Base-by-base conservation (phyloP, 176 grass and related monocot genomes). In the Carex parvula region DNA sequence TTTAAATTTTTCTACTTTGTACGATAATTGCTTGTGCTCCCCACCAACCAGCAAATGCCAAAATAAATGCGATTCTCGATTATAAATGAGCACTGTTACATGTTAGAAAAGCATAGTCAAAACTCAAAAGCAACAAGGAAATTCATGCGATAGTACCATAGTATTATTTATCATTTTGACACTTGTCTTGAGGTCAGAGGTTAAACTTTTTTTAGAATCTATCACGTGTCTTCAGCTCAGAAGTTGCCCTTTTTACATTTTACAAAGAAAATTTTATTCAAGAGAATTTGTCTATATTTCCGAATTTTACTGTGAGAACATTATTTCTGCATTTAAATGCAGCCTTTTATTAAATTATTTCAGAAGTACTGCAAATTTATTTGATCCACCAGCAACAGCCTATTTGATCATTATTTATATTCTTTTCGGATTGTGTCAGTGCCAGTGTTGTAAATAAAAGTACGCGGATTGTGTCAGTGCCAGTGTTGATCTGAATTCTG, bases 41-140 rank as follows among this genome's bases (percentile, higher is more conserved):
- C 70, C 20, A 74, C 70, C 70, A 74, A 74, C 70, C 70, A 52
- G 70, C 70, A 74, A 22, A 11, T 24, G 70, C 4, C n/a, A 5
- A 15, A 20, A 42, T 74, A 26, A 74, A 73, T 52, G 70, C 4
- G n/a, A 73, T 50, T 72, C 8, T 21, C 8, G 3, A 73, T 48
- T 22, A 50, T 48, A 73, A 73, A 46, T 46, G 32, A 72, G 39
- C n/a, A 72, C 69, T 72, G 69, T 21, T 72, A 46, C 69, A 72
- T 4, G 17, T 72, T 71, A 42, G 7, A 71, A 71, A 18, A 21
- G 44, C 65, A 39, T 5, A 39, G 37, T 39, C 37, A 39, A 39
- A 35, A 39, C 5, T 39, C 37, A 39, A 39, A 39, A 46, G 70
- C n/a, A 50, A 24, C 18, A 50, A 48, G 39, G 10, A 24, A 73